Percentiles rank a stretch among this genome's conserved stretches.
Evolutionary conservation across 2,329 filamentous ascomycete genomes (phyloP).

Genomic region (Aureobasidium leucospermi): DNA sequence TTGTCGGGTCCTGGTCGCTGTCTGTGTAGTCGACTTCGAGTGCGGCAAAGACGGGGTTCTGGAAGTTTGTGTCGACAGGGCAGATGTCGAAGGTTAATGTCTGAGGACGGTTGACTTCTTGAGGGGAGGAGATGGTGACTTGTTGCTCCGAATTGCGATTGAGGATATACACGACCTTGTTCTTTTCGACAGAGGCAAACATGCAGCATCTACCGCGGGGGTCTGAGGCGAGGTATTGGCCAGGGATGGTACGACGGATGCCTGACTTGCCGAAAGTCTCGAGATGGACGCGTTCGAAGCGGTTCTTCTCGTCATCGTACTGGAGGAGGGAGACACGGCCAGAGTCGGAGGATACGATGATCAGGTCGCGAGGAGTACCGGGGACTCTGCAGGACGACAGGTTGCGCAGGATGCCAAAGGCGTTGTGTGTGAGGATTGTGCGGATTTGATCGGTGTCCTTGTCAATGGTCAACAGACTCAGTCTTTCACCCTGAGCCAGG

Average conservation of each 20-base stretch:
- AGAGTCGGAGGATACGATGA: conserved; percentile 92
- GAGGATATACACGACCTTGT: conserved; percentile 97
- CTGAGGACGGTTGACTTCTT: conserved; percentile 91
- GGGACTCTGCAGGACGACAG: conserved; percentile 86
- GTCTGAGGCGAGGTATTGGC: conserved; percentile 91
- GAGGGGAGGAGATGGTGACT: conserved; percentile 90
- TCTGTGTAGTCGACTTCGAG: conserved; percentile 92
- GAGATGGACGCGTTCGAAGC: conserved; percentile 81
- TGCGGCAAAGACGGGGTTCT: conserved; percentile 92
- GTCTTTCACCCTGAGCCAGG: conserved; percentile 81
- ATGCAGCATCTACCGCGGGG: conserved; percentile 93
- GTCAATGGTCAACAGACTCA: conserved; percentile 82
- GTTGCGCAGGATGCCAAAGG: conserved; percentile 90
- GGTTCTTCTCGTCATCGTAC: conserved; percentile 78
- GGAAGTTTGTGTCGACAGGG: conserved; percentile 89
- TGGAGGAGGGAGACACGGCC: conserved; percentile 91
- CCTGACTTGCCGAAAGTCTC: conserved; percentile 99
- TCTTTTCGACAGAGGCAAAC: conserved; percentile 93
- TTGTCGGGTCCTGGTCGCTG: conserved; percentile 82
- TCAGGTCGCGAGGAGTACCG: conserved; percentile 93
- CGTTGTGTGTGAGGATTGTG: conserved; percentile 81
- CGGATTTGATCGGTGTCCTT: conserved; percentile 61
- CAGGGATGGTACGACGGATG: conserved; percentile 83
- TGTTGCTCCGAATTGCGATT: conserved; percentile 93
- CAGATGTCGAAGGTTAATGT: conserved; percentile 83